These are phyloP conservation scores for Fusarium newnesense DNA, from an alignment of 2,329 filamentous ascomycete genomes.

Conservation along the genomic window DNA sequence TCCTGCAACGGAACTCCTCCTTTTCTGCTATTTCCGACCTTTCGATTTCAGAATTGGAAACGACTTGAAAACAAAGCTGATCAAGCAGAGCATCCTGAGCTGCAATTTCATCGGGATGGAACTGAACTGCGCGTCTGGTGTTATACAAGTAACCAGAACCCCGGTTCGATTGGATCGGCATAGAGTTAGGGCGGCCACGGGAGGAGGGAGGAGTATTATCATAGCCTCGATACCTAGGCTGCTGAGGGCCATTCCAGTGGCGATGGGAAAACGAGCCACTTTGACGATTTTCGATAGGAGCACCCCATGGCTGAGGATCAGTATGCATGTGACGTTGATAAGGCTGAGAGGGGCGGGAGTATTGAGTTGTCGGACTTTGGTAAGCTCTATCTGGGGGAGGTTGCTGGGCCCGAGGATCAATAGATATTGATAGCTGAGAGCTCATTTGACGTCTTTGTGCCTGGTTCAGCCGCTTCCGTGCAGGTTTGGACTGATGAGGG, in stretches of 20 bases:
- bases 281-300: slow-evolving; percentile 23
- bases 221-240: slow-evolving; percentile 29
- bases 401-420: slow-evolving; percentile 58
- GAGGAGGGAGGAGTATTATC: slow-evolving; percentile 41
- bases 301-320: slow-evolving; percentile 35
- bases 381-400: slow-evolving; percentile 45
- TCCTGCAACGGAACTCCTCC: slow-evolving; percentile 71
- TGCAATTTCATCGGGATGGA: slow-evolving; percentile 58
- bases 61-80: slow-evolving; percentile 53
- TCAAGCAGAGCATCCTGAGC: slow-evolving; percentile 62
- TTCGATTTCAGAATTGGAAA: slow-evolving; percentile 71
- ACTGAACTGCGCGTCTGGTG: slow-evolving; percentile 40
- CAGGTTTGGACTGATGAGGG: slow-evolving; percentile 43
- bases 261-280: slow-evolving; percentile 28
- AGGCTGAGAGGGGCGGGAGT: slow-evolving; percentile 38
- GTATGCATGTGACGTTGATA: slow-evolving; percentile 38
- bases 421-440: slow-evolving; percentile 65
- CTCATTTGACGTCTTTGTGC: slow-evolving; percentile 72
- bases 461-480: slow-evolving; percentile 67
- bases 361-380: slow-evolving; percentile 44
- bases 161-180: slow-evolving; percentile 16
- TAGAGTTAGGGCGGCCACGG: slow-evolving; percentile 11
- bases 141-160: slow-evolving; percentile 36
- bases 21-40: slow-evolving; percentile 73
- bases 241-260: slow-evolving; percentile 38